These are phyloP conservation scores for Lojkania enalia DNA, from an alignment of 2,329 filamentous ascomycete species.

Conservation along the genomic window DNA sequence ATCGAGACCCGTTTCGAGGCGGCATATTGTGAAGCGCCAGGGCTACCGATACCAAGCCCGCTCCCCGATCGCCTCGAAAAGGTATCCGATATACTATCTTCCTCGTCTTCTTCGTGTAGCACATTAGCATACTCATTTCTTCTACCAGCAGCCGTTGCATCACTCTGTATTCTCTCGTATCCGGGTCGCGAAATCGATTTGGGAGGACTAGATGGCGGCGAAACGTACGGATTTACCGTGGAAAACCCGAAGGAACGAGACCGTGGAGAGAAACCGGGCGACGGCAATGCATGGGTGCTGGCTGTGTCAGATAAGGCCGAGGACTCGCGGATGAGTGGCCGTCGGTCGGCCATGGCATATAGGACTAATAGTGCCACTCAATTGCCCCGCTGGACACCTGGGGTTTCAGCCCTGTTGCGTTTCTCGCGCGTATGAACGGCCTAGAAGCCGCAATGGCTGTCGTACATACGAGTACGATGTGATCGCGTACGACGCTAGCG, in stretches of 20 bases:
- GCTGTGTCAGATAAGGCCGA: conserved; percentile 30
- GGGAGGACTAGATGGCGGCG: conserved; percentile 28
- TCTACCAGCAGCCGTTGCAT: conserved; percentile 38
- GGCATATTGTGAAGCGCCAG: conserved; percentile 6
- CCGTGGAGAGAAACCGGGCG: conserved; percentile 29
- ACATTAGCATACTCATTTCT: conserved; percentile 28
- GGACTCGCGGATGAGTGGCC: conserved; percentile 33
- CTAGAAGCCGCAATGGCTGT: too few species aligned
- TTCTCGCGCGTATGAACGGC: too few species aligned
- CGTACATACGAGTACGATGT: too few species aligned
- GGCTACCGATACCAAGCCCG: conserved; percentile 43
- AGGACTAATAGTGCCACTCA: too few species aligned
- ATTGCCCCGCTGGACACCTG: too few species aligned
- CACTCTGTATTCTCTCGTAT: conserved; percentile 42
- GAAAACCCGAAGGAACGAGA: conserved; percentile 28
- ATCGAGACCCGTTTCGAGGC: conserved; percentile 21
- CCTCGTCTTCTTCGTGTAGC: conserved; percentile 37
- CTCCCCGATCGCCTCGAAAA: conserved; percentile 20
- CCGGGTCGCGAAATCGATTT: conserved; percentile 33
- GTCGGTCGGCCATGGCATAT: conserved; percentile 34
- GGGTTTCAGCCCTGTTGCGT: too few species aligned
- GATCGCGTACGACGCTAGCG: too few species aligned
- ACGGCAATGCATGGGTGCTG: conserved; percentile 31
- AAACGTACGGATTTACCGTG: conserved; percentile 13
- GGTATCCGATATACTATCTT: conserved; percentile 29